These are phyloP conservation scores for Ceratocystis cacaofunesta DNA, from an alignment of 2,329 filamentous ascomycete genomes.

Conservation along the genomic window DNA sequence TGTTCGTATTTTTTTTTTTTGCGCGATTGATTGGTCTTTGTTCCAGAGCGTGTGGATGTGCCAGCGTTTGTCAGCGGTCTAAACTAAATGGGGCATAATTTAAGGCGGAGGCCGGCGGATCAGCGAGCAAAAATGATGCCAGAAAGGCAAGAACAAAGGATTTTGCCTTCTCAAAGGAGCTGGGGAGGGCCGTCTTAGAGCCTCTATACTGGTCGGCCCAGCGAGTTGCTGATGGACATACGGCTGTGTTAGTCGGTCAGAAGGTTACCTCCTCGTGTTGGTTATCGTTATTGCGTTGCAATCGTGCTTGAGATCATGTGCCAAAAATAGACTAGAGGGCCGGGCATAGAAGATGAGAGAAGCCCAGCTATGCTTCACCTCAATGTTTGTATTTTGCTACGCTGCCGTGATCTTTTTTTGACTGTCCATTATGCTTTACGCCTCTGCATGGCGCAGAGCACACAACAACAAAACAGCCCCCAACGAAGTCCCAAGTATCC, in stretches of 20 bases:
- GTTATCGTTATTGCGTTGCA: neutral
- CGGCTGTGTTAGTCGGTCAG: neutral
- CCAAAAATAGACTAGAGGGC: neutral
- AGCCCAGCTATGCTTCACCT: too few species aligned
- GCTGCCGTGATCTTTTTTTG: too few species aligned
- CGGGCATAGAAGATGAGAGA: neutral
- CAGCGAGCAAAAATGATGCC: too few species aligned
- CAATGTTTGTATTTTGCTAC: too few species aligned
- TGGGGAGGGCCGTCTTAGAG: too few species aligned
- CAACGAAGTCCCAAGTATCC: too few species aligned
- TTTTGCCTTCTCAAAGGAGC: neutral
- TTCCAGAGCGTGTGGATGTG: neutral
- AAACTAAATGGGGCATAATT: neutral
- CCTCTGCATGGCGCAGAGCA: too few species aligned
- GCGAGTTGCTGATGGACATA: too few species aligned
- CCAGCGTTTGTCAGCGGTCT: neutral
- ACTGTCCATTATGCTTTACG: too few species aligned
- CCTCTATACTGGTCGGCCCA: too few species aligned
- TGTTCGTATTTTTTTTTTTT: neutral
- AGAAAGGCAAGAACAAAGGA: neutral
- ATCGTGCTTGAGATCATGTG: neutral
- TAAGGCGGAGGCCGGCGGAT: neutral
- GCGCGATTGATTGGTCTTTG: neutral
- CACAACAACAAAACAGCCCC: too few species aligned
- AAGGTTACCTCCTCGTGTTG: neutral